These are phyloP conservation scores for Aspergillus sp. DNA, from an alignment of 2,329 filamentous ascomycete species.

Conservation along the genomic window DNA sequence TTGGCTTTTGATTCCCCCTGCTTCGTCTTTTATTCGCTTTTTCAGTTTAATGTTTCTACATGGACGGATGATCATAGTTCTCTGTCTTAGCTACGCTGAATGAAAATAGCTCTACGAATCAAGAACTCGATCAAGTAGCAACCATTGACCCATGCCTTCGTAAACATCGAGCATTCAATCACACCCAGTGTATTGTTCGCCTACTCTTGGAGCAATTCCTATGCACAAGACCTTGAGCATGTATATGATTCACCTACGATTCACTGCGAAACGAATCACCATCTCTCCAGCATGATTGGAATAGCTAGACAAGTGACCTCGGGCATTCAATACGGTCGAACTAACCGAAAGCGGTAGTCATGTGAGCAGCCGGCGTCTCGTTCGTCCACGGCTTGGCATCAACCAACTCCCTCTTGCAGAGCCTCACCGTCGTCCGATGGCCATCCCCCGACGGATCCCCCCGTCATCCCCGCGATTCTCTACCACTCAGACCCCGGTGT, in stretches of 20 bases:
- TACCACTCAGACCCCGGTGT: conserved; percentile 19
- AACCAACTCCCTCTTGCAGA: conserved; percentile 28
- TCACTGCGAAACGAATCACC: no score
- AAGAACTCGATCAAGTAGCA: no score
- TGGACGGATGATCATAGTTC: background rate
- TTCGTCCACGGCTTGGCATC: conserved; percentile 33
- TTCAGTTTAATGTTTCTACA: background rate
- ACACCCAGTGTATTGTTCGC: no score
- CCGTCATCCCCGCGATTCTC: conserved; percentile 15
- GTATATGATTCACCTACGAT: no score
- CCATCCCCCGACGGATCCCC: conserved; percentile 14
- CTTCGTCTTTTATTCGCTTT: conserved; percentile 3
- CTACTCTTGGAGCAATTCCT: no score
- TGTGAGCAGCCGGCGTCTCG: conserved; percentile 20
- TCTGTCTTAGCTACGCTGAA: background rate
- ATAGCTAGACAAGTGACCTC: background rate
- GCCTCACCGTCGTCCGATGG: conserved; percentile 14
- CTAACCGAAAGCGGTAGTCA: conserved; percentile 16
- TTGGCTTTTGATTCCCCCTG: conserved; percentile 18
- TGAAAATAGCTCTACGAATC: conserved; percentile 1
- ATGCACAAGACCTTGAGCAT: no score
- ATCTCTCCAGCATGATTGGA: no score
- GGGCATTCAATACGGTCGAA: background rate
- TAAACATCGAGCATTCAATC: no score
- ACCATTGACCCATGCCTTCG: no score